Evolutionary conservation across 495 filamentous ascomycete species (phyloP), one percentile per base, ranked within the genome.

Genomic region (Podospora fimiseda): DNA sequence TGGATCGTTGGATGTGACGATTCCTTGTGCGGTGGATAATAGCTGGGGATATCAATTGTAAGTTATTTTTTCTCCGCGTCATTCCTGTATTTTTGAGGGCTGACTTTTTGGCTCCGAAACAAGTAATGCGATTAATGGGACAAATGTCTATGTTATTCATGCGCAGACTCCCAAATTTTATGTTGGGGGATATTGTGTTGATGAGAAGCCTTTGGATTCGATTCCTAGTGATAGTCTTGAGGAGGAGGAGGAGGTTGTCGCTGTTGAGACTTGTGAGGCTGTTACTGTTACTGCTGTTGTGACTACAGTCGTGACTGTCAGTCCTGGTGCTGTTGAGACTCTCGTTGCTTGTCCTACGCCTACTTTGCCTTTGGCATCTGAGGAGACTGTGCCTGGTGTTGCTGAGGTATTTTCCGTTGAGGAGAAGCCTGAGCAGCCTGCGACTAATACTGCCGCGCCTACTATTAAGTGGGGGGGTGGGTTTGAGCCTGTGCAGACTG

Each of bases 101-200:
- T 41, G 16, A 41, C 39, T 19, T 33, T 43, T 11, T n/a, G n/a
- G n/a, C n/a, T n/a, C n/a, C n/a, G 4, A 9, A 19, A 20, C n/a
- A 39, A 67, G 66, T 67, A 75, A 71, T 57, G 70, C 65, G 53
- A 74, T 75, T 60, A 74, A 75, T 65, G 74, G 72, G 57, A 71
- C 72, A 56, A 76, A 76, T 58, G 64, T 70, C 60, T 76, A 71
- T 54, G 67, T 74, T 48, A 74, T 76, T 63, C 70, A 76, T 55
- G 68, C 74, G 2, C 71, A 75, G 61, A 67, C 71, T 14, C 59
- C 65, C 20, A 69, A 66, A 54, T 74, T 76, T 57, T 70, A 52
- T 49, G 53, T 74, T 48, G 20, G 55, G 27, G 58, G 61, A 47
- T 56, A 48, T 54, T 62, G 55, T 56, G 40, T 49, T 33, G 62